Evolutionary conservation across 192 early-diverging fungal species (phyloP), one percentile per base, ranked within the genome.

Genomic region (Kickxella alabastrina): DNA sequence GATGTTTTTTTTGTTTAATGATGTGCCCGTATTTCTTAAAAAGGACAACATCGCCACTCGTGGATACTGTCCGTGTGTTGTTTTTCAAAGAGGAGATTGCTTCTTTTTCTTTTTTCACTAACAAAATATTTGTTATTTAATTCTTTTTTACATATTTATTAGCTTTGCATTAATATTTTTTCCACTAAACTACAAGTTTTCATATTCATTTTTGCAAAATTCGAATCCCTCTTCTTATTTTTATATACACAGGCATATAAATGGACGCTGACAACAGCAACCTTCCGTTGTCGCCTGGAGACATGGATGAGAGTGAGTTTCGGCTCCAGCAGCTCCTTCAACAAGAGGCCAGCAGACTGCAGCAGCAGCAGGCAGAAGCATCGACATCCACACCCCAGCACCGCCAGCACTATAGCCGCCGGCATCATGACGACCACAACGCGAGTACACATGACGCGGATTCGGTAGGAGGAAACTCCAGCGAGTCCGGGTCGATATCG

Each of bases 401-500:
- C 10, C 36, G 21, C 22, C 10, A 25, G n/a, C 52, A 49, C 22
- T 46, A 54, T 12, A 49, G 28, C 17, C 21, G 39, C 42, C 24
- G 41, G 22, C 59, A 46, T 28, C 52, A 27, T 26, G 52, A 48
- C 17, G 14, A 34, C 44, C 59, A 52, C 42, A 32, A 45, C n/a
- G 32, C 42, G 15, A 36, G 43, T 17, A 15, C 42, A 0, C 31
- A 17, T 21, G 39, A 26, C 3, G 27, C n/a, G 28, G 28, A 47
- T 12, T 6, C 40, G 6, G 42, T 12, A 6, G 19, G 12, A 12
- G 2, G 19, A 12, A 22, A n/a, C n/a, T n/a, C n/a, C n/a, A 66
- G 70, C 63, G 70, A 62, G 59, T 66, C 63, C 0, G 70, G 63
- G 18, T 74, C 70, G 9, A 52, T 63, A 3, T 66, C 70, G 21